Conservation (phyloP, 1,284 basidiomycete species). For the Meira nashicola region DNA sequence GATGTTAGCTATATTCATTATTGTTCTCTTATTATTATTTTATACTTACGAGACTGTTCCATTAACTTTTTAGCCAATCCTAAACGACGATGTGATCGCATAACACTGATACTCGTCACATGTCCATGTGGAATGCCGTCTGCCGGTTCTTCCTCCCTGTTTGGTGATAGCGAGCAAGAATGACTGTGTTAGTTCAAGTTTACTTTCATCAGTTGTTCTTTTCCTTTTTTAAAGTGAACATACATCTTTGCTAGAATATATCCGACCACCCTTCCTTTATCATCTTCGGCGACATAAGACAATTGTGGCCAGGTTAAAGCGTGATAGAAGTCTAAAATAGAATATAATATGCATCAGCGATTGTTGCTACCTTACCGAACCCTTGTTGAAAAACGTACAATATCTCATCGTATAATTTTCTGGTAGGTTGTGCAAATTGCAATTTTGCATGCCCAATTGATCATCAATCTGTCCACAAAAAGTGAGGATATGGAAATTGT, state of each 20-base stretch:
- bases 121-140: slow-evolving; percentile 52
- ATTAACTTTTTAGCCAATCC: slow-evolving; percentile 52
- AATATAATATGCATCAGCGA: neutral
- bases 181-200: neutral
- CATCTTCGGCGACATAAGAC: slow-evolving; percentile 88
- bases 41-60: slow-evolving; percentile 48
- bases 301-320: slow-evolving; percentile 86
- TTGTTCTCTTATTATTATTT: neutral
- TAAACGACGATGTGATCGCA: slow-evolving; percentile 46
- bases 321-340: slow-evolving; percentile 72
- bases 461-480: slow-evolving; percentile 43
- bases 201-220: neutral
- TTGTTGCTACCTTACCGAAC: no score
- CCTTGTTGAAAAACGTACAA: slow-evolving; percentile 22
- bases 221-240: slow-evolving; percentile 1
- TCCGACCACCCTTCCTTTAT: slow-evolving; percentile 80
- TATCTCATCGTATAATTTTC: slow-evolving; percentile 52
- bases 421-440: slow-evolving; percentile 51
- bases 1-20: slow-evolving; percentile 1
- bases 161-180: neutral
- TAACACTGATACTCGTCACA: slow-evolving; percentile 50
- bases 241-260: slow-evolving; percentile 90
- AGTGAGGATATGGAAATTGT: slow-evolving; percentile 8
- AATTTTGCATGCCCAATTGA: slow-evolving; percentile 49
- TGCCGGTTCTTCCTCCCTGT: slow-evolving; percentile 48